A percentile compares a stretch with the other conserved stretches of the same genome.
phyloP scores from a whole-genome alignment of 805 yeast genomes.

The Metschnikowia hibisci region DNA sequence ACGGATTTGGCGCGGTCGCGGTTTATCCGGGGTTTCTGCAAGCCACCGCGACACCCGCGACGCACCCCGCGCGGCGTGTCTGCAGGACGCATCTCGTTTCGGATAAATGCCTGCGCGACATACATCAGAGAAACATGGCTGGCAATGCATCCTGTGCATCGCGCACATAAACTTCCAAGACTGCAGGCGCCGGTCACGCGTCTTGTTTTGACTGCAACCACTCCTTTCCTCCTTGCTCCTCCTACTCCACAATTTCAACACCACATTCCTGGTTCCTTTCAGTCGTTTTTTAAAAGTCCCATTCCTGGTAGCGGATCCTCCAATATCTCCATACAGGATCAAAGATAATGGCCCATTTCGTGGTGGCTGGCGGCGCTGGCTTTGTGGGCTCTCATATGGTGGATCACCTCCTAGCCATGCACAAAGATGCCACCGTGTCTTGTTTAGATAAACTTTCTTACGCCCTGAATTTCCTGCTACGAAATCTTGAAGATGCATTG shows the following conservation, averaged over 20 bases:
- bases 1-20: background rate
- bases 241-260: too few relatives aligned
- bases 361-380: constrained; percentile 58
- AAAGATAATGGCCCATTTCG: constrained; percentile 16
- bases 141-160: too few relatives aligned
- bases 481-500: constrained; percentile 15
- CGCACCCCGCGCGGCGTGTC: background rate
- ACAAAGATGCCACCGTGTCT: constrained; percentile 31
- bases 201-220: too few relatives aligned
- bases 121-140: too few relatives aligned
- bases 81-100: too few relatives aligned
- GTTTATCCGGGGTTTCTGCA: constrained; percentile 5
- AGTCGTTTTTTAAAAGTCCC: too few relatives aligned
- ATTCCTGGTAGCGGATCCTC: too few relatives aligned
- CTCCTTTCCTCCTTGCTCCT: background rate
- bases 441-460: constrained; percentile 48
- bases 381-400: constrained; percentile 51
- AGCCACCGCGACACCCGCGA: background rate
- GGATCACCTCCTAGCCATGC: constrained; percentile 27
- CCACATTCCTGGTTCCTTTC: too few relatives aligned
- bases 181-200: background rate
- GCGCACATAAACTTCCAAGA: too few relatives aligned
- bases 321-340: background rate
- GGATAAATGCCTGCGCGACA: constrained; percentile 1
- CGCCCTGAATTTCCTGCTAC: constrained; percentile 34